Percentiles rank a stretch among this genome's conserved stretches.
Evolutionary conservation across 805 yeast genomes (phyloP).

Genomic region (Schwanniomyces vanrijiae): DNA sequence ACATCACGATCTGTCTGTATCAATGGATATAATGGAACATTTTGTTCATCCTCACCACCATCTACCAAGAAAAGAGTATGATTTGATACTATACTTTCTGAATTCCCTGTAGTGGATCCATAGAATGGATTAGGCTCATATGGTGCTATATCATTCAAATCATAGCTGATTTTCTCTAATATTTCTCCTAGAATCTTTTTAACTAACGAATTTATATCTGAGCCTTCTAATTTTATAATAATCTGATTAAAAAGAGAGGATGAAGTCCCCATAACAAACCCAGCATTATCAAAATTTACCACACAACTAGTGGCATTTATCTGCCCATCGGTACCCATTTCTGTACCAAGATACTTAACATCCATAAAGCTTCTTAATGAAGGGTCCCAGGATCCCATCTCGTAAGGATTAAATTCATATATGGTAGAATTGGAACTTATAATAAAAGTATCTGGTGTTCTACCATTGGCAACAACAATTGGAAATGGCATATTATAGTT

Average conservation of each 20-base stretch:
- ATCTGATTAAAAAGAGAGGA: slow-evolving; percentile 39
- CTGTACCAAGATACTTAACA: slow-evolving; percentile 30
- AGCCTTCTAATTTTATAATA: slow-evolving; percentile 21
- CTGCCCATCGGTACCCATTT: slow-evolving; percentile 20
- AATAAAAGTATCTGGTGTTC: slow-evolving; percentile 60
- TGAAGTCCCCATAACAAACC: slow-evolving; percentile 41
- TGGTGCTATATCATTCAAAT: slow-evolving; percentile 36
- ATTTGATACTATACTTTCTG: slow-evolving; percentile 18
- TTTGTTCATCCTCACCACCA: slow-evolving; percentile 45
- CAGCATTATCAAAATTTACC: slow-evolving; percentile 37
- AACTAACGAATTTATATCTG: slow-evolving; percentile 20
- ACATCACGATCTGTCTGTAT: slow-evolving; percentile 34
- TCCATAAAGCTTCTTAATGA: slow-evolving; percentile 30
- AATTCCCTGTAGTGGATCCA: slow-evolving; percentile 16
- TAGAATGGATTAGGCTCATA: slow-evolving; percentile 43
- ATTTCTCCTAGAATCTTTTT: slow-evolving; percentile 23
- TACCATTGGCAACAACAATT: slow-evolving; percentile 49
- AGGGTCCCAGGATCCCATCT: slow-evolving; percentile 46
- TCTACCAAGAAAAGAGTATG: slow-evolving; percentile 38
- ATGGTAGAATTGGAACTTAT: slow-evolving; percentile 67
- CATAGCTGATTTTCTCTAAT: slow-evolving; percentile 21
- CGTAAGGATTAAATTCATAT: slow-evolving; percentile 38
- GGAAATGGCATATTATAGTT: slow-evolving; percentile 40
- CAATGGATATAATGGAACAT: slow-evolving; percentile 41
- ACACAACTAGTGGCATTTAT: slow-evolving; percentile 18